Base-by-base conservation (phyloP, 192 early-diverging fungal genomes). In the Rhizoclosmatium globosum region DNA sequence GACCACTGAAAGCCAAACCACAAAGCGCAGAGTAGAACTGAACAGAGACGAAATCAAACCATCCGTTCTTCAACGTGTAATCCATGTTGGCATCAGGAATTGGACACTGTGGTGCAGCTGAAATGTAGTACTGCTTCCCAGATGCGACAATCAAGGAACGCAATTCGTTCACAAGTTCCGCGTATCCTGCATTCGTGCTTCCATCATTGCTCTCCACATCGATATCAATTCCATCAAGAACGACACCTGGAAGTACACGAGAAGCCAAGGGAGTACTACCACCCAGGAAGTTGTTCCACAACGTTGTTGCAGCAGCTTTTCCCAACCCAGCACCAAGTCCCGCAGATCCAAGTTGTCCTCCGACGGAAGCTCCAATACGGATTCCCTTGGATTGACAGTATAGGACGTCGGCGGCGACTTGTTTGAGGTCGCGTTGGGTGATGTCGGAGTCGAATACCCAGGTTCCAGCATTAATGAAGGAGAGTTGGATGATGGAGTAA, bases 351-450 rank as follows among this genome's bases (percentile, higher is more conserved):
- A 85, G 84, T 3, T 89, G 90, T 3, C 93, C 93, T 50, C 92
- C 93, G 64, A 94, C 81, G 53, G 90, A 91, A 1, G 92, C 83
- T 19, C 90, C 81, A 2, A 94, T 78, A 3, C 80, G 79, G 53
- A 91, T 92, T 2, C 92, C 93, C 39, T 85, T 79, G 9, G 76
- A 71, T 75, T 94, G 93, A 83, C 93, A 94, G 44, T 82, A 73
- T 61, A 88, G 83, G 81, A 94, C 92, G 65, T 92, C 92, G 7
- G 76, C 58, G 15, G 84, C 89, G 15, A 94, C 69, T 39, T 81
- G 41, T 31, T 7, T 11, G 9, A 39, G 4, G 46, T 47, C 15
- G 13, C 67, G 67, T 46, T 39, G 15, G 46, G 67, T 45, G 1
- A 68, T 68, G 67, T 68, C 67, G 31, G 42, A n/a, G 31, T 68